These are phyloP conservation scores for Mortierella sp. DNA, from an alignment of 371 early-diverging fungal species.

Conservation along the genomic window DNA sequence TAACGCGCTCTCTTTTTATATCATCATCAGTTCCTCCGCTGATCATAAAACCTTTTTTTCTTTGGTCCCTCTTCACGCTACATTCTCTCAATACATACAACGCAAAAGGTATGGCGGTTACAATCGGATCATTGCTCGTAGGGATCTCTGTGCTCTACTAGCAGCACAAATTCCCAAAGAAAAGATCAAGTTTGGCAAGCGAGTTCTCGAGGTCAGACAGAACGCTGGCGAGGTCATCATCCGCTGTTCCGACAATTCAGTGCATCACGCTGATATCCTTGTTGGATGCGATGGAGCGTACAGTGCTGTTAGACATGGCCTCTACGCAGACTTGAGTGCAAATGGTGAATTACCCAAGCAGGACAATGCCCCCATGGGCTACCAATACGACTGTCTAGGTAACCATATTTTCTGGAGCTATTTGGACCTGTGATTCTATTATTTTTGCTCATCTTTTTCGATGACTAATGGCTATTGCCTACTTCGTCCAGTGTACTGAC, in stretches of 20 bases:
- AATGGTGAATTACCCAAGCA: slow-evolving; percentile 36
- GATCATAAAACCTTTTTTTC: not conserved
- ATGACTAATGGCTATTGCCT: slow-evolving; percentile 8
- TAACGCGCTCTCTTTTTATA: not conserved
- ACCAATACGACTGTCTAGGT: slow-evolving; percentile 37
- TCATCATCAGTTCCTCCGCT: not conserved
- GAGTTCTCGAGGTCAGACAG: slow-evolving; percentile 33
- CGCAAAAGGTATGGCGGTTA: slow-evolving; percentile 32
- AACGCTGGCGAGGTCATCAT: slow-evolving; percentile 34
- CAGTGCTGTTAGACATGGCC: slow-evolving; percentile 34
- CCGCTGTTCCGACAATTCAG: slow-evolving; percentile 35
- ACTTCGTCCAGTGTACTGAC: not conserved
- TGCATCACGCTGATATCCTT: slow-evolving; percentile 38
- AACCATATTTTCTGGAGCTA: slow-evolving; percentile 7
- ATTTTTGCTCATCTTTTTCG: not conserved
- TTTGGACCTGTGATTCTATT: not conserved
- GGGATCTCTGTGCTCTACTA: slow-evolving; percentile 29
- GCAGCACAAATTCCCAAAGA: slow-evolving; percentile 24
- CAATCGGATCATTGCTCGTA: slow-evolving; percentile 32
- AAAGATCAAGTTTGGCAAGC: slow-evolving; percentile 46
- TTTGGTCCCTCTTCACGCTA: too few relatives aligned
- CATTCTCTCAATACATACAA: too few relatives aligned
- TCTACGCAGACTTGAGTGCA: slow-evolving; percentile 21
- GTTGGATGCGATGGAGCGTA: slow-evolving; percentile 45
- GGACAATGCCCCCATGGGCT: slow-evolving; percentile 33